Evolutionary conservation across 306 rosid species (phyloP), one percentile per base, ranked within the genome.

Genomic region (Inga leiocalycina): DNA sequence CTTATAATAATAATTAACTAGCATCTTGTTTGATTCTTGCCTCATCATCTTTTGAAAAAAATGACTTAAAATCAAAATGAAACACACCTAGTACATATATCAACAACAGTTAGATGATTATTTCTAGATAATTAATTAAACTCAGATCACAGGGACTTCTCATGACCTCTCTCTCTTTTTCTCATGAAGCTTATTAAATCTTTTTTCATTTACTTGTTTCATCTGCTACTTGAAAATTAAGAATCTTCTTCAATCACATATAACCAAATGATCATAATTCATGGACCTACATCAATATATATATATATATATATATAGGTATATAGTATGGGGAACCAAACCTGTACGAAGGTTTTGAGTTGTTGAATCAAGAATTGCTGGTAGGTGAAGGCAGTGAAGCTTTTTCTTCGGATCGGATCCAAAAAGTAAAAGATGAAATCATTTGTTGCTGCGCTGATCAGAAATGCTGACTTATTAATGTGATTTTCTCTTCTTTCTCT

Each of bases 381-480:
- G 82, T 93, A 93, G 71, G 64, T 43, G 10, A 81, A 64, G 82
- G 85, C 30, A 61, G 82, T 72, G 59, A 24, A 90, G 39, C 1
- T 79, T 43, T 14, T 72, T 72, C 88, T 87, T 84, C 90, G 81
- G 1, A 83, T 1, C 46, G 98, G 97, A 2, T 89, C 32, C 24
- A 86, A n/a, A 43, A 89, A 93, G 75, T 93, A 93, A 27, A 93
- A 62, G 2, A 86, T 92, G 15, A 90, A 93, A 75, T 93, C 98
- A 83, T 93, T 93, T n/a, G 97, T 90, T 2, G 93, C 98, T 24
- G 98, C 98, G 59, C 98, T 91, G 7, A 91, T 41, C 74, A 93
- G n/a, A 83, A 86, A 90, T 43, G 34, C 45, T 4, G 94, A 93
- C 1, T 88, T 90, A 41, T 84, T 74, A 2, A 93, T 61, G 17